These are phyloP conservation scores for Pyrus hybrid DNA, from an alignment of 331 rosid species.

Conservation along the genomic window DNA sequence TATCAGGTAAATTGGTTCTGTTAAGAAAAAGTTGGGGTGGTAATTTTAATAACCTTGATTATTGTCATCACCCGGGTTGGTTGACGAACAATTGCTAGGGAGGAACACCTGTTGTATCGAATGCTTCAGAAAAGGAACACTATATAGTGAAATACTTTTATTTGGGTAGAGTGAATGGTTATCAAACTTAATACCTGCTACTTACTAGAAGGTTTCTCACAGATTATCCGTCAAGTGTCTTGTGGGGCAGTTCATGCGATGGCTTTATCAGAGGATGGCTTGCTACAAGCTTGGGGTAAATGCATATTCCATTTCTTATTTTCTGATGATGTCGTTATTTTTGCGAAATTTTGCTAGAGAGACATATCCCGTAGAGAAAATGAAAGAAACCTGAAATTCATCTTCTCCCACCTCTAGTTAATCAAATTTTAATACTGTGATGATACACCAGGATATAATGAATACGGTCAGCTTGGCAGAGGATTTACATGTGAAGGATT, in stretches of 20 bases:
- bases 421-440: slow-evolving; percentile 34
- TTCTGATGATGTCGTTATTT: background rate
- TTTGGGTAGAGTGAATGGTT: background rate
- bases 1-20: background rate
- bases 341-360: slow-evolving; percentile 9
- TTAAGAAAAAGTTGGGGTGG: background rate
- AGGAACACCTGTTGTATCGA: background rate
- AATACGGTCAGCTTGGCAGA: slow-evolving; percentile 95
- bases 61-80: background rate
- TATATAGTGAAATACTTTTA: background rate
- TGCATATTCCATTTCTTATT: background rate
- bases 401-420: slow-evolving; percentile 18
- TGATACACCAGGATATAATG: slow-evolving; percentile 87
- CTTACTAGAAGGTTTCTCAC: slow-evolving; percentile 4
- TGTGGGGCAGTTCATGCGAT: slow-evolving; percentile 89
- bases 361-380: background rate
- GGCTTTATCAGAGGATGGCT: slow-evolving; percentile 84
- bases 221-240: slow-evolving; percentile 79
- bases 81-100: background rate
- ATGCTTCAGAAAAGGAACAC: background rate
- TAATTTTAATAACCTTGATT: background rate
- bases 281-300: slow-evolving; percentile 86
- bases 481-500: slow-evolving; percentile 92
- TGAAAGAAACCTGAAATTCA: slow-evolving; percentile 13
- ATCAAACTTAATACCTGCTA: background rate